Percentiles rank a stretch among this genome's conserved stretches.
Conservation (phyloP, 805 yeast species). For the Starmerella scarabaei region DNA sequence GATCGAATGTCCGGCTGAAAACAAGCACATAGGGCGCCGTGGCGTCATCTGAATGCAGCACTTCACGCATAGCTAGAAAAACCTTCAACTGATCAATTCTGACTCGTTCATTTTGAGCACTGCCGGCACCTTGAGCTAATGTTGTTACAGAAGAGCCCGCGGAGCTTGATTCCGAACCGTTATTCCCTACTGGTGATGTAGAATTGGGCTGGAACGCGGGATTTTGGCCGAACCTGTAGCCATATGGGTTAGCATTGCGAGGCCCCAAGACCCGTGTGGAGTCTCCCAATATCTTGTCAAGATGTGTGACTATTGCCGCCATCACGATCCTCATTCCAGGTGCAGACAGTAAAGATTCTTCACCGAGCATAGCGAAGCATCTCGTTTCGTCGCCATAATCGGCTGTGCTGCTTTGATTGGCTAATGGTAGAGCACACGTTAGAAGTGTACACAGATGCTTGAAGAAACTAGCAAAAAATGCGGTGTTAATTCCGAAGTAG, state of each 20-base stretch:
- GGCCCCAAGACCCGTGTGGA: conserved; percentile 4
- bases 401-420: conserved; percentile 9
- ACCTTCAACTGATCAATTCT: conserved; percentile 28
- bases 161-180: background rate
- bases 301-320: conserved; percentile 20
- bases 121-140: too few relatives aligned
- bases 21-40: conserved; percentile 25
- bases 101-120: background rate
- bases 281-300: conserved; percentile 18
- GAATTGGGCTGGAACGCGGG: background rate
- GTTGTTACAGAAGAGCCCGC: too few relatives aligned
- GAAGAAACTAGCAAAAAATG: conserved; percentile 31
- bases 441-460: conserved; percentile 31
- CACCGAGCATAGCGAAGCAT: conserved; percentile 1
- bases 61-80: conserved; percentile 27
- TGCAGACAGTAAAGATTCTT: conserved; percentile 11
- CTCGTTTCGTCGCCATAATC: conserved; percentile 18
- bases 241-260: conserved; percentile 11
- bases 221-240: conserved; percentile 1
- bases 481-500: conserved; percentile 27
- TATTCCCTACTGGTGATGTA: background rate
- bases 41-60: conserved; percentile 27
- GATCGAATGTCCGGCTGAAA: conserved; percentile 28
- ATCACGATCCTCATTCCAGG: conserved; percentile 27
- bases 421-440: conserved; percentile 21